Conservation (phyloP, 495 filamentous ascomycete genomes). For the Extremus antarcticus region DNA sequence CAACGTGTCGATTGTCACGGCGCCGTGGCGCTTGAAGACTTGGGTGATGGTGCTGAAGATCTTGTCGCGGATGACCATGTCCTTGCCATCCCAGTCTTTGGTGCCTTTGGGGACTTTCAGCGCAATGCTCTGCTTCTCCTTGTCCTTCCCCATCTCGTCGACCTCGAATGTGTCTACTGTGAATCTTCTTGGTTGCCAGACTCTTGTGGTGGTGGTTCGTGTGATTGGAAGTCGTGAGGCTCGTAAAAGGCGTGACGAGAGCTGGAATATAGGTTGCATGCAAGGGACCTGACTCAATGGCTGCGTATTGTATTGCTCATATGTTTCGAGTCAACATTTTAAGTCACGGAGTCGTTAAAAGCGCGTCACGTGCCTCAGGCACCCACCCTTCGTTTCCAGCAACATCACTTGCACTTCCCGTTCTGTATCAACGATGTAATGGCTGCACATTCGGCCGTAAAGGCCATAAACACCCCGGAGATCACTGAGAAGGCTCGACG, state of each 20-base stretch:
- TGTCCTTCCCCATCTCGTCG: constrained; percentile 19
- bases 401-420: neutral
- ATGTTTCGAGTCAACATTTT: neutral
- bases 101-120: constrained; percentile 26
- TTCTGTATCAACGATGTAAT: constrained; percentile 17
- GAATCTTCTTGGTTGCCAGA: constrained; percentile 1
- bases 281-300: constrained; percentile 1
- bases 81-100: constrained; percentile 44
- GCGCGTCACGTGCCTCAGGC: neutral
- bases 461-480: constrained; percentile 25
- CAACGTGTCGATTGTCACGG: constrained; percentile 68
- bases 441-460: constrained; percentile 15
- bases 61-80: constrained; percentile 69
- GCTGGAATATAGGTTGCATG: constrained; percentile 1
- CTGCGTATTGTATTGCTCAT: neutral
- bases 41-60: constrained; percentile 73
- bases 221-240: neutral
- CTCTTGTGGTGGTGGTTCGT: neutral
- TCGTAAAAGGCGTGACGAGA: neutral
- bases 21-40: constrained; percentile 85
- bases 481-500: constrained; percentile 24
- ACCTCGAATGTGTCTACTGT: neutral
- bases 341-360: neutral
- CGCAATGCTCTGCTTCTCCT: constrained; percentile 16
- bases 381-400: neutral